Conservation (phyloP, 345 rosid species). For the Salix viminalis region DNA sequence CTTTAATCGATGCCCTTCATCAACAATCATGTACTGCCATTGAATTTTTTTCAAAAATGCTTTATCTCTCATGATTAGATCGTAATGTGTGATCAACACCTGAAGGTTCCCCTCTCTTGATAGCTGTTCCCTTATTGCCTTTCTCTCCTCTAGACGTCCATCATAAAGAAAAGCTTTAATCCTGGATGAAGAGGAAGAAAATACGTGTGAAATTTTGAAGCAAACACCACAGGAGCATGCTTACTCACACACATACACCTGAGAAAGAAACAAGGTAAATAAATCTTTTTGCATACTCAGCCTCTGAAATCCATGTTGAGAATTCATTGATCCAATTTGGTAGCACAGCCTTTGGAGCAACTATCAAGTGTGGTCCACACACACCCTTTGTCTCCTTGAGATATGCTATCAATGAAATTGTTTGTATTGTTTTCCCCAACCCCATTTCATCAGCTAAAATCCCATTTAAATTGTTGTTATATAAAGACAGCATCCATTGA, state of each 20-base stretch:
- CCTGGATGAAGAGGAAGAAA: slow-evolving; percentile 42
- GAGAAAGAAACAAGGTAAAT: background rate
- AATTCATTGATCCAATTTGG: slow-evolving; percentile 97
- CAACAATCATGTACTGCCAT: slow-evolving; percentile 96
- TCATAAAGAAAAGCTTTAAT: slow-evolving; percentile 88
- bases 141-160: slow-evolving; percentile 96
- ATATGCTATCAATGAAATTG: slow-evolving; percentile 86
- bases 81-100: slow-evolving; percentile 93
- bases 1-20: slow-evolving; percentile 98
- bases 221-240: background rate
- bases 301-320: slow-evolving; percentile 90
- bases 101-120: slow-evolving; percentile 61
- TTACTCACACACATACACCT: background rate
- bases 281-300: slow-evolving; percentile 21
- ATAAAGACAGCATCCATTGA: slow-evolving; percentile 98
- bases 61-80: slow-evolving; percentile 97
- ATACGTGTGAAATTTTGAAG: slow-evolving; percentile 17
- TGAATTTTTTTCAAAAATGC: slow-evolving; percentile 80
- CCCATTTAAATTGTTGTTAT: slow-evolving; percentile 94
- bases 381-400: slow-evolving; percentile 84
- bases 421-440: slow-evolving; percentile 95
- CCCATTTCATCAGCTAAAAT: slow-evolving; percentile 99
- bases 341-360: slow-evolving; percentile 98
- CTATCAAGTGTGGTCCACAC: slow-evolving; percentile 89
- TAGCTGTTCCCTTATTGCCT: slow-evolving; percentile 72